Evolutionary conservation across 495 filamentous ascomycete species (phyloP).

Genomic region (Penicillium parvum): DNA sequence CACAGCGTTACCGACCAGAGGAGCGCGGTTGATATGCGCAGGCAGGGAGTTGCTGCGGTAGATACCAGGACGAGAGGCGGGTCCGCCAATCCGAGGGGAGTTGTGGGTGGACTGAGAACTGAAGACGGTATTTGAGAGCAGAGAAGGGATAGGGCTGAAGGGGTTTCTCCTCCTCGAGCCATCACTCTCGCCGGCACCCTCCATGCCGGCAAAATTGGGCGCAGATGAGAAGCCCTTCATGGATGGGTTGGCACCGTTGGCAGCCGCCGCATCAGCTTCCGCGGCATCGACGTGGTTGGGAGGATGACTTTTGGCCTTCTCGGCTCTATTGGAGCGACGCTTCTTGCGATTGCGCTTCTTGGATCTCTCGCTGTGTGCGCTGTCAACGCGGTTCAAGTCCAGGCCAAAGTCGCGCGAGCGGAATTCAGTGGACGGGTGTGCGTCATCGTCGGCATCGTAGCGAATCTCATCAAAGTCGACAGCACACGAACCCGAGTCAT

Average conservation of each 20-base stretch:
- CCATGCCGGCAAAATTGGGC: constrained; percentile 12
- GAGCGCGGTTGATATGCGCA: constrained; percentile 56
- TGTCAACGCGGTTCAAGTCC: constrained; percentile 8
- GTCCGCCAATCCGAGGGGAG: constrained; percentile 39
- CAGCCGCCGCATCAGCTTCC: background rate
- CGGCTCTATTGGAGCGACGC: constrained; percentile 16
- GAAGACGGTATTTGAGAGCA: constrained; percentile 65
- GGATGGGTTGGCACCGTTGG: background rate
- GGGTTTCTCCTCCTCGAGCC: constrained; percentile 24
- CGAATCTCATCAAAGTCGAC: constrained; percentile 33
- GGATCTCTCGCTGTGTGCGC: constrained; percentile 17
- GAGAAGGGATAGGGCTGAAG: constrained; percentile 53
- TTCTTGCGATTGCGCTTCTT: constrained; percentile 33
- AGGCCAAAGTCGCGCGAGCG: constrained; percentile 34
- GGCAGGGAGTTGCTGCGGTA: constrained; percentile 79
- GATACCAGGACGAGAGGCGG: constrained; percentile 46
- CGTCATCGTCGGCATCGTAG: constrained; percentile 29
- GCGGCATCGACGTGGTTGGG: background rate
- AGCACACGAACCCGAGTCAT: constrained; percentile 34
- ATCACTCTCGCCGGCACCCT: constrained; percentile 14
- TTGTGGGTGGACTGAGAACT: constrained; percentile 35
- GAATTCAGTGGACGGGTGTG: constrained; percentile 14
- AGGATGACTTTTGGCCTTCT: constrained; percentile 2
- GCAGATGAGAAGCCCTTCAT: constrained; percentile 17
- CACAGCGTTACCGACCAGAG: constrained; percentile 36